A percentile compares a stretch with the other conserved stretches of the same genome.
These are phyloP conservation scores for Emmonsiellopsis sp. DNA, from an alignment of 2,329 filamentous ascomycete genomes.

Conservation along the genomic window DNA sequence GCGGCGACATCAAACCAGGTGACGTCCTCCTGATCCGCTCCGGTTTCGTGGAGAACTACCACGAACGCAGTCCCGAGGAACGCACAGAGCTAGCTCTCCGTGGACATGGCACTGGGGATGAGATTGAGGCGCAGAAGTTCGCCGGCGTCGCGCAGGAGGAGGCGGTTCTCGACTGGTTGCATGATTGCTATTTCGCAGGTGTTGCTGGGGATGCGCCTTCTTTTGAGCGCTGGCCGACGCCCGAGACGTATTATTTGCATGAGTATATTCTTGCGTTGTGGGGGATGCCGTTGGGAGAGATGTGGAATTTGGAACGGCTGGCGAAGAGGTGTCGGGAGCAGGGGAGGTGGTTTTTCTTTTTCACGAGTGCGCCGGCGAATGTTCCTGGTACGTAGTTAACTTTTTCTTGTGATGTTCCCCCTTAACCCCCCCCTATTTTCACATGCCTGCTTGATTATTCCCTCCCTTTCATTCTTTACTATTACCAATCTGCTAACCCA, in stretches of 20 bases:
- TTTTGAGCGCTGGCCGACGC: slow-evolving; percentile 55
- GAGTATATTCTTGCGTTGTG: slow-evolving; percentile 34
- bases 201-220: slow-evolving; percentile 54
- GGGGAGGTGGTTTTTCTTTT: slow-evolving; percentile 32
- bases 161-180: slow-evolving; percentile 54
- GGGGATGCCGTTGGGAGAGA: slow-evolving; percentile 37
- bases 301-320: slow-evolving; percentile 35
- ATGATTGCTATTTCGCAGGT: slow-evolving; percentile 58
- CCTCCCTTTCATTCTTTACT: not conserved
- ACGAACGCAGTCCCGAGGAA: slow-evolving; percentile 32
- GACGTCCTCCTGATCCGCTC: slow-evolving; percentile 59
- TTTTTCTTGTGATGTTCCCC: not conserved
- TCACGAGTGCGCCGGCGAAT: slow-evolving; percentile 34
- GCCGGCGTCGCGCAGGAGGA: slow-evolving; percentile 45
- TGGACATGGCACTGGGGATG: slow-evolving; percentile 6
- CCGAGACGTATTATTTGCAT: slow-evolving; percentile 25
- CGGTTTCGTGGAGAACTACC: slow-evolving; percentile 52
- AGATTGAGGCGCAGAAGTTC: slow-evolving; percentile 32
- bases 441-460: not conserved
- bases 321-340: slow-evolving; percentile 25
- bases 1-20: slow-evolving; percentile 48
- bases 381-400: slow-evolving; percentile 24
- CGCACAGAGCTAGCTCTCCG: slow-evolving; percentile 23
- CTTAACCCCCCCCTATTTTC: not conserved
- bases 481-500: slow-evolving; percentile 3